Evolutionary conservation across 768 basidiomycete species (phyloP).

Genomic region (Mrakia blollopis): DNA sequence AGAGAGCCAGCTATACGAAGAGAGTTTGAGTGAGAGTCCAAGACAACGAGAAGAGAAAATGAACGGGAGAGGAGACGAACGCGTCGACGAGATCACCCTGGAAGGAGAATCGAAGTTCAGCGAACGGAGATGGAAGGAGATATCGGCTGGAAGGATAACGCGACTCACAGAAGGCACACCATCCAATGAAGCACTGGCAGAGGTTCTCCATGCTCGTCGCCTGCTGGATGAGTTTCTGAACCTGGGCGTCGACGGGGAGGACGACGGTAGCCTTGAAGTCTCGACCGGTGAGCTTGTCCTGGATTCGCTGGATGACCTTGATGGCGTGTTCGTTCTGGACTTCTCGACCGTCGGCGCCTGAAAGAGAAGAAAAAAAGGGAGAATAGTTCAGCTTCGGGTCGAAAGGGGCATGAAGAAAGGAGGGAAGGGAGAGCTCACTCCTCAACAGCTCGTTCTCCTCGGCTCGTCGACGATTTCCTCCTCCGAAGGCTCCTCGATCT

Average conservation of each 20-base stretch:
- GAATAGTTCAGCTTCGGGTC: neutral
- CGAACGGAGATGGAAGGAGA: neutral
- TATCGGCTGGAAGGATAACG: neutral
- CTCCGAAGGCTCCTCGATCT: slow-evolving; percentile 60
- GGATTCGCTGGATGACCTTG: slow-evolving; percentile 87
- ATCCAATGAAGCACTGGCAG: slow-evolving; percentile 74
- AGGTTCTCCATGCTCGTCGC: slow-evolving; percentile 91
- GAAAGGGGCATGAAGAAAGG: neutral
- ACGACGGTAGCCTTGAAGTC: slow-evolving; percentile 84
- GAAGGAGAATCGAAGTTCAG: neutral
- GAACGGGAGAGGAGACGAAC: neutral
- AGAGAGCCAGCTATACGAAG: neutral
- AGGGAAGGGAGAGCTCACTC: slow-evolving; percentile 51
- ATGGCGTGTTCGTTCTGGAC: slow-evolving; percentile 86
- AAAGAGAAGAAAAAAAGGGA: slow-evolving; percentile 4
- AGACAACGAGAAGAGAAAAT: neutral
- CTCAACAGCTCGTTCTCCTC: slow-evolving; percentile 93
- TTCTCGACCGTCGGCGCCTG: slow-evolving; percentile 61
- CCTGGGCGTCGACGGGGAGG: slow-evolving; percentile 73
- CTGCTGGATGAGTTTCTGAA: slow-evolving; percentile 86
- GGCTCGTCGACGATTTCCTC: slow-evolving; percentile 63
- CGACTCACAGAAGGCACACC: slow-evolving; percentile 43
- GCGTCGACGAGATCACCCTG: neutral
- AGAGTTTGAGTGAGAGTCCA: neutral
- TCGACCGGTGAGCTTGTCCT: slow-evolving; percentile 86